Percentiles rank a stretch among this genome's conserved stretches.
phyloP scores from a whole-genome alignment of 768 basidiomycete genomes.

The Paxillus involutus region DNA sequence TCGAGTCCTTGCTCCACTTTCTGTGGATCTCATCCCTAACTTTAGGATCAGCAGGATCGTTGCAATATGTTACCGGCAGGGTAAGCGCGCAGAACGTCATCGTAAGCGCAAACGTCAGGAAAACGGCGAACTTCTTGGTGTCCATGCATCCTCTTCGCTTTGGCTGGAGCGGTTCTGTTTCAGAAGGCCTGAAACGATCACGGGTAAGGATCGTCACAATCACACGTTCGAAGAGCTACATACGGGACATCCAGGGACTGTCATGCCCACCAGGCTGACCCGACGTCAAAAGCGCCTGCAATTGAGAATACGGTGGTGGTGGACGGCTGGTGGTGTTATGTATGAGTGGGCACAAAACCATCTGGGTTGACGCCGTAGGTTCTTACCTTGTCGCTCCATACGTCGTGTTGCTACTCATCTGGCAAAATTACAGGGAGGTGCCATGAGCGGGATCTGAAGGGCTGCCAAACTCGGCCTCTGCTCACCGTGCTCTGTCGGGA shows the following conservation, averaged over 20 bases:
- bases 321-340: not conserved
- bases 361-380: not conserved
- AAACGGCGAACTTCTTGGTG: not conserved
- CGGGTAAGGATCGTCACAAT: too few relatives aligned
- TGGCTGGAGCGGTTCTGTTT: not conserved
- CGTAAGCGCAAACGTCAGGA: slow-evolving; percentile 2
- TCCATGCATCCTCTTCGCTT: not conserved
- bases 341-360: not conserved
- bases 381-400: not conserved
- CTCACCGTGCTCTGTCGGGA: too few relatives aligned
- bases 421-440: too few relatives aligned
- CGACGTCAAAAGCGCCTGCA: too few relatives aligned
- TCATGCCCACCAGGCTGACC: too few relatives aligned
- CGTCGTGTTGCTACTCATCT: not conserved
- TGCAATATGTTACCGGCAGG: slow-evolving; percentile 15
- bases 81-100: slow-evolving; percentile 1
- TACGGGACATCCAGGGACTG: too few relatives aligned
- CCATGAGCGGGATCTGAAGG: too few relatives aligned
- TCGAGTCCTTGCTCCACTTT: slow-evolving; percentile 24
- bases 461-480: too few relatives aligned
- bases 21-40: slow-evolving; percentile 8
- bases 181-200: not conserved
- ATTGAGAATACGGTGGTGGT: not conserved
- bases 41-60: slow-evolving; percentile 19
- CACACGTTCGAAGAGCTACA: too few relatives aligned